phyloP scores from a whole-genome alignment of 768 basidiomycete genomes.

The Paxillus involutus region DNA sequence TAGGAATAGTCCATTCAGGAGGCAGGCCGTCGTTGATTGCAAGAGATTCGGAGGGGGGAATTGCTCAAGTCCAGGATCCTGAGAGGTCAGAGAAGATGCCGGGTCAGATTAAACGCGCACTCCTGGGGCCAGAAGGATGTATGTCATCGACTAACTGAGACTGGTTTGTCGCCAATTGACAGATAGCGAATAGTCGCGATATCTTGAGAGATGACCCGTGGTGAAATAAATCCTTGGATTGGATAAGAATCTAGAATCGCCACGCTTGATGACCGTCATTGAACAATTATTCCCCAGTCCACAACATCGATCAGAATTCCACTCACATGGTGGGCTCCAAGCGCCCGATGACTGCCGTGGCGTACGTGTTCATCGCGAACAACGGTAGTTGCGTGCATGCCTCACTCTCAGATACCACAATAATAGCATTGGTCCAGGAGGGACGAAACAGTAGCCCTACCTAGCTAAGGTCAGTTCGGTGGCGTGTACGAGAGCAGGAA shows the following conservation, averaged over 20 bases:
- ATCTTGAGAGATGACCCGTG: constrained; percentile 31
- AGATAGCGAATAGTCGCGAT: constrained; percentile 58
- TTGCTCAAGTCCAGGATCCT: constrained; percentile 36
- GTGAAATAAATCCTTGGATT: constrained; percentile 46
- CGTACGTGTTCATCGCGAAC: constrained; percentile 51
- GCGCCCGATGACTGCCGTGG: constrained; percentile 38
- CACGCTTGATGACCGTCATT: constrained; percentile 32
- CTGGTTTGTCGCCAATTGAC: constrained; percentile 21
- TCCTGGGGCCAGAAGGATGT: not conserved
- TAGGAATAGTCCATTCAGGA: constrained; percentile 35
- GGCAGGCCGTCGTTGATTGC: constrained; percentile 52
- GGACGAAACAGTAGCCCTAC: constrained; percentile 53
- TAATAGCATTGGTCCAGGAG: constrained; percentile 42
- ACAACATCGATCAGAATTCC: not conserved
- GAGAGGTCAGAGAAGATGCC: too few relatives aligned
- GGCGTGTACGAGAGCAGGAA: not conserved
- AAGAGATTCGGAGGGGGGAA: constrained; percentile 60
- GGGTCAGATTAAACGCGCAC: not conserved
- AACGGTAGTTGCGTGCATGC: constrained; percentile 45
- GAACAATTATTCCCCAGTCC: not conserved
- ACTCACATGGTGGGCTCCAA: constrained; percentile 49
- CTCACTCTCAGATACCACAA: constrained; percentile 55
- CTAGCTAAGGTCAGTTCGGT: constrained; percentile 29
- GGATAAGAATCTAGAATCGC: constrained; percentile 55
- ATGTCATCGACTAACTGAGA: constrained; percentile 8